Base-by-base conservation (phyloP, 352 stramenopile genomes). In the Sclerospora graminicola region DNA sequence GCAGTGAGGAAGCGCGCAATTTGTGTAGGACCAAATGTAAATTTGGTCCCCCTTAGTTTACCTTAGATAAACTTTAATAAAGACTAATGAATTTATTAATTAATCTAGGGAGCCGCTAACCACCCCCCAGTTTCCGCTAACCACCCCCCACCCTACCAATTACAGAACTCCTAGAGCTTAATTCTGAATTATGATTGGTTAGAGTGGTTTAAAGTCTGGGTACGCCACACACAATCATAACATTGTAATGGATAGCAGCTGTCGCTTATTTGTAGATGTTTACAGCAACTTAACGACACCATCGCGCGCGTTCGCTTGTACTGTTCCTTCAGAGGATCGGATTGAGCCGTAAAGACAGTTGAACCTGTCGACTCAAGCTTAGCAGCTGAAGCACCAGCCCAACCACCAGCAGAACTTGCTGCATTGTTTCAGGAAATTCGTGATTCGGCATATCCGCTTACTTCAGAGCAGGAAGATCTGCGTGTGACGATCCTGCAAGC, bases 231-330 rank as follows among this genome's bases (percentile, higher is more conserved):
- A n/a, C n/a, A n/a, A n/a, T n/a, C 87, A 97, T 68, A 86, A 50
- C 51, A 57, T 96, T 41, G 82, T 93, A 19, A 94, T 97, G 77
- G 85, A 96, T 66, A 72, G 69, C 32, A 67, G 70, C 31, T 96
- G 85, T 52, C 54, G 57, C 37, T 61, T 63, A 34, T 87, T 88
- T 38, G 78, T 92, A 15, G 81, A 92, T 53, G 70, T 89, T 23
- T 88, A 84, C 53, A 89, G 75, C 63, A 87, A 86, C 41, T 55
- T 76, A 34, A 74, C 58, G 16, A 86, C 76, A 8, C 71, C 81
- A 6, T 74, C 81, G 10, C 73, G 63, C 11, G 78, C 74, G 8
- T 38, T 69, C 11, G 54, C 89, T 19, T 74, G 60, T 35, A 38
- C 51, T 11, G 49, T 90, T 10, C 73, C 79, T 1, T 67, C 66